phyloP scores from a whole-genome alignment of 2,329 filamentous ascomycete species.

The Fusarium sp. region DNA sequence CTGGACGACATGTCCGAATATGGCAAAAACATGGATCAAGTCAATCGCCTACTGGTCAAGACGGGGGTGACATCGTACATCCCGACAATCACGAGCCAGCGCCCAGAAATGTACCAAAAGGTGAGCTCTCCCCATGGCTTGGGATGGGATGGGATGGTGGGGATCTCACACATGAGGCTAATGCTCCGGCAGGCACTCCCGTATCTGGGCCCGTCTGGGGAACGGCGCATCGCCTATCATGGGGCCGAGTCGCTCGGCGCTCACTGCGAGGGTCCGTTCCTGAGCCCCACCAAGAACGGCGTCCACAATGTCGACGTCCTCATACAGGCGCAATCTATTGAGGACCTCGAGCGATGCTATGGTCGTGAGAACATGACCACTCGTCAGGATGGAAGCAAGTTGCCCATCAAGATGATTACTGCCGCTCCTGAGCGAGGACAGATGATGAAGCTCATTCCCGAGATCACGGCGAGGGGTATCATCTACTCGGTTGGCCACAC shows the following conservation, averaged over 20 bases:
- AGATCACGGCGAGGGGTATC: conserved; percentile 70
- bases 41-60: conserved; percentile 74
- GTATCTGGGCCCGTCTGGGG: conserved; percentile 75
- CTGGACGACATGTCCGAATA: conserved; percentile 74
- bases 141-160: conserved; percentile 22
- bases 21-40: conserved; percentile 71
- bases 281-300: conserved; percentile 83
- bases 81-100: conserved; percentile 84
- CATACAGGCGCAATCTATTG: conserved; percentile 66
- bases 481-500: conserved; percentile 85
- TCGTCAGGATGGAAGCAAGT: conserved; percentile 46
- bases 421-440: conserved; percentile 81
- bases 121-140: conserved; percentile 49
- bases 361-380: conserved; percentile 70
- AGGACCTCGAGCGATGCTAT: conserved; percentile 75
- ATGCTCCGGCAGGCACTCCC: conserved; percentile 65
- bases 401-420: conserved; percentile 78
- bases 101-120: conserved; percentile 80
- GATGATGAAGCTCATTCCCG: conserved; percentile 73
- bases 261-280: conserved; percentile 90
- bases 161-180: conserved; percentile 36
- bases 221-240: conserved; percentile 64
- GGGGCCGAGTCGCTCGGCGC: conserved; percentile 89
- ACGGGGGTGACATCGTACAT: conserved; percentile 90
- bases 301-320: conserved; percentile 81